These are phyloP conservation scores for Oemleria cerasiformis DNA, from an alignment of 306 rosid species.

Conservation along the genomic window DNA sequence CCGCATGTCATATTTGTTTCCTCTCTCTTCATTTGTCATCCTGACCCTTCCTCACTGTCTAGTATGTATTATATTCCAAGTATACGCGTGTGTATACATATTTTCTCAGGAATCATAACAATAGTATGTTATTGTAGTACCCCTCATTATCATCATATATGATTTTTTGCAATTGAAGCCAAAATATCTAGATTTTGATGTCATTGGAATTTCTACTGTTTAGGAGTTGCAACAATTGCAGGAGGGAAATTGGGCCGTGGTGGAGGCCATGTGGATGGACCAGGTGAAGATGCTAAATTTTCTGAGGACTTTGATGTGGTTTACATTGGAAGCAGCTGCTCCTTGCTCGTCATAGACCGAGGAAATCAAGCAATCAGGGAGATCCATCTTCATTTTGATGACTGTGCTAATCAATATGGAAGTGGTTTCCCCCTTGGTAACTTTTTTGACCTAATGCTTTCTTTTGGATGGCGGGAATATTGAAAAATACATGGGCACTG, in stretches of 20 bases:
- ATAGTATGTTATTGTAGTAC: background rate
- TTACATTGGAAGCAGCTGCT: slow-evolving; percentile 89
- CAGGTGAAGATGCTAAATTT: slow-evolving; percentile 88
- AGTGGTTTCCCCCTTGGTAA: slow-evolving; percentile 88
- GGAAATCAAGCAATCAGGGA: slow-evolving; percentile 85
- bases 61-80: background rate
- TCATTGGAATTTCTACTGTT: slow-evolving; percentile 23
- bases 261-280: slow-evolving; percentile 84
- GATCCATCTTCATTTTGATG: slow-evolving; percentile 88
- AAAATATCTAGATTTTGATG: slow-evolving; percentile 12
- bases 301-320: slow-evolving; percentile 91
- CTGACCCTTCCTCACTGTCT: background rate
- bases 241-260: slow-evolving; percentile 83
- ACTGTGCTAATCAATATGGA: slow-evolving; percentile 89
- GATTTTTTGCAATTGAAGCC: background rate
- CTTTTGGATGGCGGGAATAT: slow-evolving; percentile 15
- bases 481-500: slow-evolving; percentile 19
- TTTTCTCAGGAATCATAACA: background rate
- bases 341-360: slow-evolving; percentile 75
- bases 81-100: background rate
- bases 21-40: background rate
- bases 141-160: background rate
- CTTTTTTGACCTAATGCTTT: slow-evolving; percentile 11
- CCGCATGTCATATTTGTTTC: slow-evolving; percentile 10
- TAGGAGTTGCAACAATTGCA: slow-evolving; percentile 91